Evolutionary conservation across 805 yeast genomes (phyloP).

Genomic region (Candida incommunis): DNA sequence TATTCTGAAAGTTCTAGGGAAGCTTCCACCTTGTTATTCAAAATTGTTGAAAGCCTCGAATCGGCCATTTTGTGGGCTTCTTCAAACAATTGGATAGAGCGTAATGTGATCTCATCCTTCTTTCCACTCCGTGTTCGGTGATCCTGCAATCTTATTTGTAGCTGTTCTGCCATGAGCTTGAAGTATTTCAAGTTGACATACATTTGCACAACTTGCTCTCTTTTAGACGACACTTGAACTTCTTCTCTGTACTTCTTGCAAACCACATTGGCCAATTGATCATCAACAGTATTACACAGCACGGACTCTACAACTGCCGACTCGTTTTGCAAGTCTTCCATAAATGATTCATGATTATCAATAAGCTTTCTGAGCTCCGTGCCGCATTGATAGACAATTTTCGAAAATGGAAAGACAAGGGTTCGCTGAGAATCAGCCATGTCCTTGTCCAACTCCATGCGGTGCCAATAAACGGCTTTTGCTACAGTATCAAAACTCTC

Average conservation of each 20-base stretch:
- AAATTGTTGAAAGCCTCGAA: slow-evolving; percentile 59
- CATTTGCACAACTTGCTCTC: slow-evolving; percentile 80
- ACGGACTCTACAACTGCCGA: slow-evolving; percentile 42
- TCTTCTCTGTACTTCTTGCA: slow-evolving; percentile 48
- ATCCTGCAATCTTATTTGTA: neutral
- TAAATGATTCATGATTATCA: slow-evolving; percentile 42
- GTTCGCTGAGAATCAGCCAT: neutral
- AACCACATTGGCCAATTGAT: slow-evolving; percentile 47
- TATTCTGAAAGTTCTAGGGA: slow-evolving; percentile 73
- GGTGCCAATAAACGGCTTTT: slow-evolving; percentile 52
- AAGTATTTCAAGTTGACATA: slow-evolving; percentile 78
- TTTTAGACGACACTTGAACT: slow-evolving; percentile 46
- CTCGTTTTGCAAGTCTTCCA: slow-evolving; percentile 44
- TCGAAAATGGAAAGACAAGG: slow-evolving; percentile 58
- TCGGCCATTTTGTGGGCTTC: slow-evolving; percentile 57
- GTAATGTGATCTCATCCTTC: slow-evolving; percentile 22
- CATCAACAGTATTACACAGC: slow-evolving; percentile 46
- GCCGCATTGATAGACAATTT: slow-evolving; percentile 74
- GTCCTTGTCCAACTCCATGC: slow-evolving; percentile 28
- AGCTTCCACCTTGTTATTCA: slow-evolving; percentile 65
- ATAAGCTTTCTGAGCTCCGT: slow-evolving; percentile 53
- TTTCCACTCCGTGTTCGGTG: neutral
- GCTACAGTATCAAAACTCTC: slow-evolving; percentile 47
- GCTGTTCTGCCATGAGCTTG: slow-evolving; percentile 9
- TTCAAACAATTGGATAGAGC: slow-evolving; percentile 40